Percentiles rank a stretch among this genome's conserved stretches.
These are phyloP conservation scores for Copromyces sp. DNA, from an alignment of 495 filamentous ascomycete species.

Conservation along the genomic window DNA sequence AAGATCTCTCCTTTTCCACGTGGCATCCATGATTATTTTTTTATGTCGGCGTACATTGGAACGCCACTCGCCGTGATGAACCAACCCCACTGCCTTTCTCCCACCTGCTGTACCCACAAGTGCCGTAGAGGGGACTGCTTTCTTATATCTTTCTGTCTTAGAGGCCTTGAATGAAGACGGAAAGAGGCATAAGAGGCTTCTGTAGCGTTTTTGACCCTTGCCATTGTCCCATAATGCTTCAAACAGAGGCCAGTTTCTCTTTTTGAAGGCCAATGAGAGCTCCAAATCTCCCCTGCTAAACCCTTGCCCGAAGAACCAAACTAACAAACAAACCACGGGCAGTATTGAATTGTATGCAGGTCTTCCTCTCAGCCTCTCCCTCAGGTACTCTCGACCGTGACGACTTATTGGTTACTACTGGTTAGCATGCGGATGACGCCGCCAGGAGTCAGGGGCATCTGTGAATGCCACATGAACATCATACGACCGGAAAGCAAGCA, in stretches of 20 bases:
- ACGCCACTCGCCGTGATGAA: background rate
- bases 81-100: background rate
- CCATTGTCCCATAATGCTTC: too few species aligned
- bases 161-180: too few species aligned
- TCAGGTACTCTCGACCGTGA: background rate
- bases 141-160: too few species aligned
- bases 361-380: background rate
- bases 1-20: background rate
- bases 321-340: too few species aligned
- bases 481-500: background rate
- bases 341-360: background rate
- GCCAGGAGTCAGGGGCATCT: background rate
- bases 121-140: too few species aligned
- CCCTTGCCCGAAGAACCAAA: too few species aligned
- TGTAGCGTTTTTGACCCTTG: too few species aligned
- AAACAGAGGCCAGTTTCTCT: too few species aligned
- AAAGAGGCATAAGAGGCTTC: too few species aligned
- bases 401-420: background rate
- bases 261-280: too few species aligned
- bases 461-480: background rate
- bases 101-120: too few species aligned
- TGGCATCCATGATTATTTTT: background rate
- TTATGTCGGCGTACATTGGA: background rate
- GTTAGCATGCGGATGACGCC: background rate
- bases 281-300: too few species aligned